These are phyloP conservation scores for Leptographium galeiforme DNA, from an alignment of 2,329 filamentous ascomycete genomes.

Conservation along the genomic window DNA sequence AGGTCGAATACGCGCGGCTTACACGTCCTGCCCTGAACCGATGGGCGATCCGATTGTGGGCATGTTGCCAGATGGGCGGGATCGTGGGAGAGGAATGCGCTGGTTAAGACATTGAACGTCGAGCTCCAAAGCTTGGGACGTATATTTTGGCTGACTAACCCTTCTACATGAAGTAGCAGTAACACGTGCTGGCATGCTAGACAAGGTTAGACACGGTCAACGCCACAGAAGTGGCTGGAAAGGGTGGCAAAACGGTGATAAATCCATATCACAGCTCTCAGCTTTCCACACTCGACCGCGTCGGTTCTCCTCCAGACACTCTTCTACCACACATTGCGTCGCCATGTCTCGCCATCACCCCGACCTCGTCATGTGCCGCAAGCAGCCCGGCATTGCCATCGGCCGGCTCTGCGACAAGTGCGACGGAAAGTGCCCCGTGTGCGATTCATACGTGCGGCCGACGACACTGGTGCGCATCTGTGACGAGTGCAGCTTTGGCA, in stretches of 20 bases:
- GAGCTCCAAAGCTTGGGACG: no score
- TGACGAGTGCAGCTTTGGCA: constrained; percentile 98
- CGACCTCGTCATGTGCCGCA: constrained; percentile 99
- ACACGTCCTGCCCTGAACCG: no score
- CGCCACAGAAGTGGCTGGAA: constrained; percentile 11
- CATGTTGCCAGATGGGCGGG: no score
- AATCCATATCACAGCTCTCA: neutral
- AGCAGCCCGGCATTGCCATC: constrained; percentile 94
- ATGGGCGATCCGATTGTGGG: no score
- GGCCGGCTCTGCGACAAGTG: constrained; percentile 99
- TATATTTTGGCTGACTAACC: no score
- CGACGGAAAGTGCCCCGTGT: constrained; percentile 98
- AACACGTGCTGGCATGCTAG: neutral
- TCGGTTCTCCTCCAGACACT: no score
- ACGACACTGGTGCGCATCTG: constrained; percentile 97
- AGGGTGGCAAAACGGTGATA: constrained; percentile 9
- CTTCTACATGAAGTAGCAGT: neutral
- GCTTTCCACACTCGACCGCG: neutral
- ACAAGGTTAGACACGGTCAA: neutral
- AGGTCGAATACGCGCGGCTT: no score
- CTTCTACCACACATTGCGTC: neutral
- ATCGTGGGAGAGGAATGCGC: no score
- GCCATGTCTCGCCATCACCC: constrained; percentile 88
- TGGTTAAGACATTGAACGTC: no score
- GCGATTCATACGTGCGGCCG: constrained; percentile 95